Percentiles rank a stretch among this genome's conserved stretches.
phyloP scores from a whole-genome alignment of 345 rosid species.

The Gossypium raimondii region DNA sequence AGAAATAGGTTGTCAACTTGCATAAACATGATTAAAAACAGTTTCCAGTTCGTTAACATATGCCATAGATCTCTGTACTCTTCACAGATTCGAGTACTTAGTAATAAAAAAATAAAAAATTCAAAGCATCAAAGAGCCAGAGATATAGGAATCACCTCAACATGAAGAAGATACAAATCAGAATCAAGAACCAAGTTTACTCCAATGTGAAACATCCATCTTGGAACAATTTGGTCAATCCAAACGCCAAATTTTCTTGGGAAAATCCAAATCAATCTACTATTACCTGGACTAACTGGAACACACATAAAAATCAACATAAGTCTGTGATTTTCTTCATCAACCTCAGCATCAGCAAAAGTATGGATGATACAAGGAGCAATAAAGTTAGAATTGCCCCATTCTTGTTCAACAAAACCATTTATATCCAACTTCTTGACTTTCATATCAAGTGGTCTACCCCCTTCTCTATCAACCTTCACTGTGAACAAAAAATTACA shows the following conservation, averaged over 20 bases:
- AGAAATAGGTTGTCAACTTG: neutral
- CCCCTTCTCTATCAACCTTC: constrained; percentile 85
- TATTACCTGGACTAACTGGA: constrained; percentile 85
- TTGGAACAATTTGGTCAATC: constrained; percentile 69
- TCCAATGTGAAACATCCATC: constrained; percentile 82
- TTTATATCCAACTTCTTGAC: constrained; percentile 41
- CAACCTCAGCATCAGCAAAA: constrained; percentile 30
- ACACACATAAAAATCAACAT: constrained; percentile 76
- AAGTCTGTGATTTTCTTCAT: constrained; percentile 35
- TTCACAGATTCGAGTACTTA: no score
- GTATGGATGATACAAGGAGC: constrained; percentile 73
- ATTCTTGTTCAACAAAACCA: constrained; percentile 61
- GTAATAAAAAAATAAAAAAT: no score
- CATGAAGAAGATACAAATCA: constrained; percentile 79
- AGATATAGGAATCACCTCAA: constrained; percentile 47
- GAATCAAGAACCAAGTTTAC: constrained; percentile 82
- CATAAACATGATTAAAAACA: no score
- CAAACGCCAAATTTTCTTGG: constrained; percentile 65
- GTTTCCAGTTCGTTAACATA: no score
- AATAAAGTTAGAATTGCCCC: constrained; percentile 49
- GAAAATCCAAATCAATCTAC: constrained; percentile 82
- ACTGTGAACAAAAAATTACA: constrained; percentile 30
- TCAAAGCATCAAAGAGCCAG: neutral
- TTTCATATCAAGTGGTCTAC: constrained; percentile 59
- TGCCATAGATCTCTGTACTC: no score